Evolutionary conservation across 1,284 basidiomycete species (phyloP), one percentile per base, ranked within the genome.

Genomic region (Porogramme epimiltina): DNA sequence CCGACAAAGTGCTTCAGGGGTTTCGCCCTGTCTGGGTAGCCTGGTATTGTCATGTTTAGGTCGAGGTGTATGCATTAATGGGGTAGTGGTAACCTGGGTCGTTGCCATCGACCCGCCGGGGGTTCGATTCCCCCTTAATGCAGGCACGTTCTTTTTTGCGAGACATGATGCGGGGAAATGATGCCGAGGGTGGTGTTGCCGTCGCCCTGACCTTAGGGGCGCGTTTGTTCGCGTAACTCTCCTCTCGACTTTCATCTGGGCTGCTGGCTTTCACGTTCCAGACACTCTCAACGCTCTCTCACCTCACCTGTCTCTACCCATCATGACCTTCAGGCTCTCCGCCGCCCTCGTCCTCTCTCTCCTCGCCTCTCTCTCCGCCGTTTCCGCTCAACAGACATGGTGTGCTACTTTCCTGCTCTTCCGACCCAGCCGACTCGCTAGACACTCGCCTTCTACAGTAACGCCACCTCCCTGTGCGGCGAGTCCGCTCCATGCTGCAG

Each of bases 51-150:
- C n/a, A n/a, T n/a, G n/a, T n/a, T n/a, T n/a, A n/a, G n/a, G n/a
- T n/a, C n/a, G n/a, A n/a, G n/a, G n/a, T 13, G 13, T 31, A 31
- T 8, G 57, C 54, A 59, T 59, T 56, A 59, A 59, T 59, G 58
- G 58, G 58, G 58, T 59, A 59, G 58, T 59, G 58, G 58, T 59
- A 59, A 59, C 58, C 58, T 59, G 58, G 58, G 58, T 59, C 58
- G 58, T 59, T 59, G 58, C 54, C 62, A 76, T 75, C 69, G 69
- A 84, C 82, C 83, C 82, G 82, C 83, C 82, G 82, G 81, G 82
- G 78, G 83, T 85, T 86, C 82, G 80, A 87, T 85, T 85, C 83
- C 81, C 83, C 62, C 82, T 85, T 85, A 82, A 84, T 85, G 84
- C 82, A 66, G 28, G n/a, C n/a, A 31, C 13, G 28, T 31, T 31